Evolutionary conservation across 2,329 filamentous ascomycete genomes (phyloP), one percentile per base, ranked within the genome.

Genomic region (Albophoma yamanashiensis): DNA sequence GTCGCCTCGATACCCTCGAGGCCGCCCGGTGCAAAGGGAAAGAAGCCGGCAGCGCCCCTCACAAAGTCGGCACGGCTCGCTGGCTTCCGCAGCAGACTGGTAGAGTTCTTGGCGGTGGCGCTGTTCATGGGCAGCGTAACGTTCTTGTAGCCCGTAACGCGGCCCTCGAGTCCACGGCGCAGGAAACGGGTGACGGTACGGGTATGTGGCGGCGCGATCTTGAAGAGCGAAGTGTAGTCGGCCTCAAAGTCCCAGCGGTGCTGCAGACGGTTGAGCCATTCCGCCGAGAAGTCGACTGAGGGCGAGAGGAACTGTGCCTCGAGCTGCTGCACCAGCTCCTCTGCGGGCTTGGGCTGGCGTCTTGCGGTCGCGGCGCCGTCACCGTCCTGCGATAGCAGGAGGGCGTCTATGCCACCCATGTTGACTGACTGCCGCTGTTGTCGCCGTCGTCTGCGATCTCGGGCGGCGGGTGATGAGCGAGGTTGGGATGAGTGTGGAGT

Each of bases 121-220:
- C 89, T 95, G 68, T 87, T 89, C 40, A 91, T 91, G 6, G 93
- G 91, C 11, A 97, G 86, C 1, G 94, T 97, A 57, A 97, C 90
- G 72, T 97, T 94, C 70, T 88, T 89, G 74, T 99, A 97, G 57
- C 92, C 92, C 11, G 91, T 96, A 31, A 99, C 93, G 58, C 89
- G 84, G 27, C 94, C 94, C 74, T 97, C 92, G 17, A 97, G 81
- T 7, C 94, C 94, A 74, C 96, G 91, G 59, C 94, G 84, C 53
- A 87, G 89, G 73, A 99, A 99, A 38, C 94, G 87, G 36, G 91
- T 96, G 66, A 97, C 88, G n/a, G 92, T 97, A 61, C 94, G 86
- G 20, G 92, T 93, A 75, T 97, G 94, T 0, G 93, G 95, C 4
- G 92, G 90, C 1, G 92, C 91, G 59, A 97, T 82, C 64, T 88